These are phyloP conservation scores for Physcomitrellopsis africana DNA, from an alignment of 225 moss, liverwort and hornwort species.

Conservation along the genomic window DNA sequence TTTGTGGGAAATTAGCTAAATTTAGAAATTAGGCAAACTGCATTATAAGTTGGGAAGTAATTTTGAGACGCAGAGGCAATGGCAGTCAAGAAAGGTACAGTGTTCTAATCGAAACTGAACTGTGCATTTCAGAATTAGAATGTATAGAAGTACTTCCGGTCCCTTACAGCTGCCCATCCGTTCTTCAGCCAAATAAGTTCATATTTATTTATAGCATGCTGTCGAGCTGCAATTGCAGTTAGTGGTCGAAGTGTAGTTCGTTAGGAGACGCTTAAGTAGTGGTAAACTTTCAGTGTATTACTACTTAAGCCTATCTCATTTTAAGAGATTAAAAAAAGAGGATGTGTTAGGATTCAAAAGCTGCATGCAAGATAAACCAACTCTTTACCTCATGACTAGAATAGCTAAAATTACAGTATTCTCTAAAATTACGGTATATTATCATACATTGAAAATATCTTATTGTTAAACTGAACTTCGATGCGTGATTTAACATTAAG, in stretches of 20 bases:
- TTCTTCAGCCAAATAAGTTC: not conserved
- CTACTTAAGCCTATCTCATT: not conserved
- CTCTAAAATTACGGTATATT: not conserved
- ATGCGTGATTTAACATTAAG: constrained; percentile 5
- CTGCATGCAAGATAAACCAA: not conserved
- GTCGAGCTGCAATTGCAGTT: constrained; percentile 23
- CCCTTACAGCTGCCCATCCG: not conserved
- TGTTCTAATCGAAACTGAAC: constrained; percentile 19
- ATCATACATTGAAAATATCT: not conserved
- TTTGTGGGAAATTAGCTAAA: constrained; percentile 15
- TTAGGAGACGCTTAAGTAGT: constrained; percentile 13
- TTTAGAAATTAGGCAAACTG: constrained; percentile 5
- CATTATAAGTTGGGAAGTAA: constrained; percentile 19
- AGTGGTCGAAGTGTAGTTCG: constrained; percentile 10
- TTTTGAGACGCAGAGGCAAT: constrained; percentile 9
- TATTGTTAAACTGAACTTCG: not conserved
- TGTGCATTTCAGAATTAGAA: not conserved
- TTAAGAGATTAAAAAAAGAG: not conserved
- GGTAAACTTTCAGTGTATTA: constrained; percentile 17
- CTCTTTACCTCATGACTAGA: constrained; percentile 1
- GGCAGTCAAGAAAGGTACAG: constrained; percentile 11
- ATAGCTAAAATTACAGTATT: not conserved
- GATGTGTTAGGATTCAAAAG: constrained; percentile 22
- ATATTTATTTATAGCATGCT: not conserved
- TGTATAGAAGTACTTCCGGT: constrained; percentile 3